Evolutionary conservation across 495 filamentous ascomycete genomes (phyloP).

Genomic region (Podospora tetraspora): DNA sequence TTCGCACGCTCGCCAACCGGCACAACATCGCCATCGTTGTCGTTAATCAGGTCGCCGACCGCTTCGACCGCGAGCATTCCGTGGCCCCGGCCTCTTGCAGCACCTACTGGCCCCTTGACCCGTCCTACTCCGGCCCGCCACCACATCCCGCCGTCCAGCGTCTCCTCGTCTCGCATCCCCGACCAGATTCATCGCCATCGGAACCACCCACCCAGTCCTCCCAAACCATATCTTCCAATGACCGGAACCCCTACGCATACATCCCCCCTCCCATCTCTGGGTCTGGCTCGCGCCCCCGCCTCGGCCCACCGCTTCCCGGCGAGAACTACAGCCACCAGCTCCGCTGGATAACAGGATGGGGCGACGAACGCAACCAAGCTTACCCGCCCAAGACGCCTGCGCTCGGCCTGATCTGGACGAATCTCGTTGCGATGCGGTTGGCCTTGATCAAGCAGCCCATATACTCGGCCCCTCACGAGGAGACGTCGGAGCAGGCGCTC

Average conservation of each 20-base stretch:
- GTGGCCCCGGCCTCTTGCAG: constrained; percentile 15
- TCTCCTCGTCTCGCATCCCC: constrained; percentile 6
- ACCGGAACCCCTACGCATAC: not conserved
- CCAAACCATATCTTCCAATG: not conserved
- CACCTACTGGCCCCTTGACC: constrained; percentile 2
- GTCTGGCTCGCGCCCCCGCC: constrained; percentile 5
- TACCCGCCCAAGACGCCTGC: constrained; percentile 70
- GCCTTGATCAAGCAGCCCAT: constrained; percentile 63
- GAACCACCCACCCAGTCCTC: not conserved
- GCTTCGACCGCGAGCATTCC: constrained; percentile 50
- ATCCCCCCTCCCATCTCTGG: not conserved
- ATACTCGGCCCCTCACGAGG: constrained; percentile 17
- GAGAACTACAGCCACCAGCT: constrained; percentile 70
- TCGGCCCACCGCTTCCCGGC: constrained; percentile 51
- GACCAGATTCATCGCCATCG: not conserved
- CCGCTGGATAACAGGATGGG: constrained; percentile 93
- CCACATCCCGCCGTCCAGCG: constrained; percentile 7
- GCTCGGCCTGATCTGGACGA: constrained; percentile 84
- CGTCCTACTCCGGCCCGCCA: constrained; percentile 19
- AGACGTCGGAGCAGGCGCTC: not conserved
- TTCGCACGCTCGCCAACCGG: constrained; percentile 67
- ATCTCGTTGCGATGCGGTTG: constrained; percentile 75
- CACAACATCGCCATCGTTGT: constrained; percentile 80
- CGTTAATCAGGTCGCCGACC: constrained; percentile 93
- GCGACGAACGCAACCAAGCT: constrained; percentile 47